Conservation (phyloP, 441 rosid species). For the Hypseocharis bilobata region DNA sequence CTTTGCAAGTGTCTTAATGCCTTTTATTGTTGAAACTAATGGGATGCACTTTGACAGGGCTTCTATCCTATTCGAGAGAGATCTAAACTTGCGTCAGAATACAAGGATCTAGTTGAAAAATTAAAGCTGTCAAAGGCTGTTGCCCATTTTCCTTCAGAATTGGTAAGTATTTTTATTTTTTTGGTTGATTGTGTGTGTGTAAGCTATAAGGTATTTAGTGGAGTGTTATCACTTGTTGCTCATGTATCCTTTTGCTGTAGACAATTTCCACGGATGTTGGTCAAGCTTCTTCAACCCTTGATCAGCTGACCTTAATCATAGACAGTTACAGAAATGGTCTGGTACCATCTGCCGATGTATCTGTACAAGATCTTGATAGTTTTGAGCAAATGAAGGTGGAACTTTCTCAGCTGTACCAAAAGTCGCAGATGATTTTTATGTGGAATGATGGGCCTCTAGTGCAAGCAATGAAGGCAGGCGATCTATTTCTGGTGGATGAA, state of each 20-base stretch:
- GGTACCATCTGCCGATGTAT: constrained; percentile 29
- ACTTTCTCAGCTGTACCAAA: constrained; percentile 51
- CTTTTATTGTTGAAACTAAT: constrained; percentile 13
- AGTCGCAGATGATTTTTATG: constrained; percentile 74
- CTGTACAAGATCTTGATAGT: constrained; percentile 39
- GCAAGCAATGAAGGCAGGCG: constrained; percentile 83
- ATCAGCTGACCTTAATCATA: constrained; percentile 36
- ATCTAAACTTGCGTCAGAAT: constrained; percentile 58
- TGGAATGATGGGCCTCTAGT: constrained; percentile 99
- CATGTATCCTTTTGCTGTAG: constrained; percentile 35
- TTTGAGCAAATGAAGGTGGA: constrained; percentile 48
- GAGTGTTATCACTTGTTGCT: constrained; percentile 12
- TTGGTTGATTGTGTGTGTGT: constrained; percentile 9
- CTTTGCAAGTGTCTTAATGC: neutral
- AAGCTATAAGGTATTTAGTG: constrained; percentile 3
- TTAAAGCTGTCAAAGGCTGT: constrained; percentile 52
- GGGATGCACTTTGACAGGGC: constrained; percentile 55
- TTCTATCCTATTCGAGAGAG: constrained; percentile 92
- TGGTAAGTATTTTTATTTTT: constrained; percentile 36
- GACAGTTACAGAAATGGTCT: constrained; percentile 40
- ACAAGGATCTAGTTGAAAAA: constrained; percentile 42
- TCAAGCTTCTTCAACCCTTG: constrained; percentile 50
- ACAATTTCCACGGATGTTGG: constrained; percentile 56
- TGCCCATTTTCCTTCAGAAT: constrained; percentile 26
- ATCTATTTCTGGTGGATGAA: constrained; percentile 86